Evolutionary conservation across 2,329 filamentous ascomycete genomes (phyloP).

Genomic region (Hypoxylon sp.): DNA sequence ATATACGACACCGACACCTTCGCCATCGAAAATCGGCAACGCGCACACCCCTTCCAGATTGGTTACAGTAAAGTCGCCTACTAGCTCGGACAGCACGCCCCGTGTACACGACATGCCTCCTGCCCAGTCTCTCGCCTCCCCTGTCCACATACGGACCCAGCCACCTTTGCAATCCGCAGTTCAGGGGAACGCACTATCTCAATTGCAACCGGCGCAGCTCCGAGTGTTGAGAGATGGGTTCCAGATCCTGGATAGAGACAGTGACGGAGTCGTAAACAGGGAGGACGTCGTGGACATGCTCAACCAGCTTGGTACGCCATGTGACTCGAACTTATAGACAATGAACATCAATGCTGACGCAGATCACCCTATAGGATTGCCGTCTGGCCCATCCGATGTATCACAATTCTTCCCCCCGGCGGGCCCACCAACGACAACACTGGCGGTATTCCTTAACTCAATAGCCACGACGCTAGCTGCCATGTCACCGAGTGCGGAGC

Average conservation of each 20-base stretch:
- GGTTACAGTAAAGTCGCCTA: conserved; percentile 57
- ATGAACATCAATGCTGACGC: conserved; percentile 21
- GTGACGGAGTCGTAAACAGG: conserved; percentile 84
- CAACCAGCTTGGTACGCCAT: conserved; percentile 77
- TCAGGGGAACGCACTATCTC: conserved; percentile 72
- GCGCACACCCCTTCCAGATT: conserved; percentile 64
- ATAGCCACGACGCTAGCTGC: conserved; percentile 81
- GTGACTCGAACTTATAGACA: background rate
- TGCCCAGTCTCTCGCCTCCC: conserved; percentile 53
- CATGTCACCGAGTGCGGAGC: conserved; percentile 82
- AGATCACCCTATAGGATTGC: conserved; percentile 71
- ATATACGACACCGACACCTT: conserved; percentile 74
- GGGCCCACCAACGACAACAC: conserved; percentile 79
- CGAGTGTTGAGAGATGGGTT: conserved; percentile 93
- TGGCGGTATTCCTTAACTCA: conserved; percentile 88
- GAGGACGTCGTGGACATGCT: conserved; percentile 92
- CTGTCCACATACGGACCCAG: conserved; percentile 53
- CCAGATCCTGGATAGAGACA: conserved; percentile 91
- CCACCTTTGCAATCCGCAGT: conserved; percentile 57
- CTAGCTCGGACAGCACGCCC: conserved; percentile 55
- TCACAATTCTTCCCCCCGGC: conserved; percentile 85
- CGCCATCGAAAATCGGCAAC: conserved; percentile 67
- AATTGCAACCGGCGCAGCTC: conserved; percentile 85
- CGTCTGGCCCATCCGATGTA: conserved; percentile 78
- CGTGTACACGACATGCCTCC: conserved; percentile 45